Conservation (phyloP, 2,329 filamentous ascomycete genomes). For the Aspergillus ibericus region DNA sequence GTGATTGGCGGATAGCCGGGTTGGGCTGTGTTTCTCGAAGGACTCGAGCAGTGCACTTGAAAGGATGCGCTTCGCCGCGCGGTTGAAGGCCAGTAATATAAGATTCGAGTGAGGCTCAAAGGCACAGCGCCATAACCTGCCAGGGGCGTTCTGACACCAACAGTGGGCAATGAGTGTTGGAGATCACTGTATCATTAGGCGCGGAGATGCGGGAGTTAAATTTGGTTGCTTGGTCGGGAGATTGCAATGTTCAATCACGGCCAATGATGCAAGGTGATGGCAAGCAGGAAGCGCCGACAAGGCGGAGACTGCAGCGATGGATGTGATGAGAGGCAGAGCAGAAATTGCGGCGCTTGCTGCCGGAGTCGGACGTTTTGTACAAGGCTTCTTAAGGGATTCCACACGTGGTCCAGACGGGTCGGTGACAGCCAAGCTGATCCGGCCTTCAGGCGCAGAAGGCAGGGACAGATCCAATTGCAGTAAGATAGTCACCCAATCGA, state of each 20-base stretch:
- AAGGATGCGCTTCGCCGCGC: conserved; percentile 3
- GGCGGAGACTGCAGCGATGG: conserved; percentile 14
- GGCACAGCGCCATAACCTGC: conserved; percentile 12
- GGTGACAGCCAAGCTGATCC: conserved; percentile 6
- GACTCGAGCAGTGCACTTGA: not conserved
- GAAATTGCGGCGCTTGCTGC: conserved; percentile 21
- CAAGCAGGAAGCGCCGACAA: conserved; percentile 23
- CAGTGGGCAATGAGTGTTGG: conserved; percentile 12
- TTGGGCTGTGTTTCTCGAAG: not conserved
- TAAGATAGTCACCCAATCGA: not conserved
- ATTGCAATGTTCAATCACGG: conserved; percentile 1
- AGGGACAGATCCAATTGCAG: not conserved
- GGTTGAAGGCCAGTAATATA: conserved; percentile 15
- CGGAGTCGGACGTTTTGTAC: conserved; percentile 14
- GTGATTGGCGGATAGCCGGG: not conserved
- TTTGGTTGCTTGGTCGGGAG: conserved; percentile 16
- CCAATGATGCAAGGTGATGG: conserved; percentile 19
- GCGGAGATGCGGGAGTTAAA: conserved; percentile 19
- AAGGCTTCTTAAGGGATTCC: conserved; percentile 12
- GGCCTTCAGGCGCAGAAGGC: not conserved
- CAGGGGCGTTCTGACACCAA: conserved; percentile 15
- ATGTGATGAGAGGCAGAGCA: conserved; percentile 11
- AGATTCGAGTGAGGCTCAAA: conserved; percentile 7
- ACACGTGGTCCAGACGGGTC: conserved; percentile 14
- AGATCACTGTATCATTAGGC: conserved; percentile 23